These are phyloP conservation scores for Globisporangium cederbergense DNA, from an alignment of 352 stramenopile genomes.

Conservation along the genomic window DNA sequence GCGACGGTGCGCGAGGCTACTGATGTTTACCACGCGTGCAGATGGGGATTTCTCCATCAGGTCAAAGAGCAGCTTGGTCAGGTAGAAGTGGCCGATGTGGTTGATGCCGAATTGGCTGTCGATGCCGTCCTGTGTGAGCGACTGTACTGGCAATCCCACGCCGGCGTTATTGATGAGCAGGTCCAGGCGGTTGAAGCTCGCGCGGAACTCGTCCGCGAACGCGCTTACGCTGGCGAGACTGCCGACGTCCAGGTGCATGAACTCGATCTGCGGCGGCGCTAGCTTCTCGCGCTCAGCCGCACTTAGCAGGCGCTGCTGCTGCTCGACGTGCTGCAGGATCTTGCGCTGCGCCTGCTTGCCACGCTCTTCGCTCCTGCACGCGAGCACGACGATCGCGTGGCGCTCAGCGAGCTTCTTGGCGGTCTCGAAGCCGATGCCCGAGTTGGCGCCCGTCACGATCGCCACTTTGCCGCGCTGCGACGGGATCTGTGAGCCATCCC, in stretches of 20 bases:
- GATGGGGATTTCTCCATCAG: conserved; percentile 21
- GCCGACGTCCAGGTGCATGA: conserved; percentile 25
- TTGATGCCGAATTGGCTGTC: conserved; percentile 48
- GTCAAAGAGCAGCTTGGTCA: conserved; percentile 39
- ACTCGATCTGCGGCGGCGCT: conserved; percentile 13
- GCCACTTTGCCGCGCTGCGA: conserved; percentile 51
- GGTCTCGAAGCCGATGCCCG: conserved; percentile 77
- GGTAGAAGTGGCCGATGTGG: conserved; percentile 47
- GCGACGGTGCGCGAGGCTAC: conserved; percentile 32
- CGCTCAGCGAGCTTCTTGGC: conserved; percentile 53
- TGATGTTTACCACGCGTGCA: conserved; percentile 40
- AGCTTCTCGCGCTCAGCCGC: conserved; percentile 13
- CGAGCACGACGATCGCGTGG: conserved; percentile 71
- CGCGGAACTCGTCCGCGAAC: conserved; percentile 22
- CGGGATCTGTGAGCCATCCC: conserved; percentile 27
- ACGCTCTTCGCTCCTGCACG: conserved; percentile 52
- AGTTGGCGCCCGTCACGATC: conserved; percentile 83
- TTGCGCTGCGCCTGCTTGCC: conserved; percentile 26
- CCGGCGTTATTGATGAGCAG: conserved; percentile 37
- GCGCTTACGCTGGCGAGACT: conserved; percentile 18
- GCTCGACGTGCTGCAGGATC: conserved; percentile 18
- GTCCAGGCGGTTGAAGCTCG: conserved; percentile 21
- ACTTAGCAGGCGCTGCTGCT: conserved; percentile 8
- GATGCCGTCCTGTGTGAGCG: conserved; percentile 24
- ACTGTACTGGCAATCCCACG: conserved; percentile 13